Percentiles rank a stretch among this genome's conserved stretches.
Conservation (phyloP, 805 yeast genomes). For the Pichia nanzhaoensis region DNA sequence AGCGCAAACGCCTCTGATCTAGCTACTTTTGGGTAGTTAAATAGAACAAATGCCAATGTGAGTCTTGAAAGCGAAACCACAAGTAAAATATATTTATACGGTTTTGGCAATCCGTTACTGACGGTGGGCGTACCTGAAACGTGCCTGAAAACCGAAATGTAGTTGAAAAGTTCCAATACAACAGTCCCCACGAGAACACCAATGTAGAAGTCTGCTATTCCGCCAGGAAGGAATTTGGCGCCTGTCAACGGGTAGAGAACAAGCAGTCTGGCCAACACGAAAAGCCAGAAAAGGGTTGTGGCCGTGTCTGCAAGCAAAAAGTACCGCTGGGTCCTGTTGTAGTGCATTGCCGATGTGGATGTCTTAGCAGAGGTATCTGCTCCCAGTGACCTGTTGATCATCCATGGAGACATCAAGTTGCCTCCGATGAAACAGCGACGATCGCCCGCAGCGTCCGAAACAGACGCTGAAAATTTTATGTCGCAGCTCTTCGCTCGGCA, state of each 20-base stretch:
- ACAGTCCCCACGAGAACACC: conserved; percentile 13
- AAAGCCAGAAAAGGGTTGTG: conserved; percentile 40
- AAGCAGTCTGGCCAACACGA: conserved; percentile 42
- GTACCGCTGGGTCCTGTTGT: conserved; percentile 22
- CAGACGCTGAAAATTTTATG: too few species aligned
- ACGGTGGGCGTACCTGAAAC: conserved; percentile 11
- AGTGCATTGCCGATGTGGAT: too few species aligned
- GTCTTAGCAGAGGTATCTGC: too few species aligned
- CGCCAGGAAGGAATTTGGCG: conserved; percentile 57
- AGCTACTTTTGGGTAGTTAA: conserved; percentile 25
- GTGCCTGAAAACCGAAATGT: conserved; percentile 15
- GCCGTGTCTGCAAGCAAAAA: conserved; percentile 21
- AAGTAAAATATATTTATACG: conserved; percentile 12
- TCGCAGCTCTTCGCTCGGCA: too few species aligned
- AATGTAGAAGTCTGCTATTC: conserved; percentile 57
- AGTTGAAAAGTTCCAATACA: conserved; percentile 19
- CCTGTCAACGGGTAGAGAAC: conserved; percentile 61
- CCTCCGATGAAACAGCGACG: too few species aligned
- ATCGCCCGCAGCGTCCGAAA: too few species aligned
- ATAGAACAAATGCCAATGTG: conserved; percentile 15
- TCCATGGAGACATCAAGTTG: too few species aligned
- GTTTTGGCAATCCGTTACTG: conserved; percentile 12
- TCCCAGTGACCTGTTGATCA: too few species aligned
- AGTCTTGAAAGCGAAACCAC: conserved; percentile 12
- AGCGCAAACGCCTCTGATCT: conserved; percentile 20